Evolutionary conservation across 2,329 filamentous ascomycete genomes (phyloP), one percentile per base, ranked within the genome.

Genomic region (Zymoseptoria crescenta): DNA sequence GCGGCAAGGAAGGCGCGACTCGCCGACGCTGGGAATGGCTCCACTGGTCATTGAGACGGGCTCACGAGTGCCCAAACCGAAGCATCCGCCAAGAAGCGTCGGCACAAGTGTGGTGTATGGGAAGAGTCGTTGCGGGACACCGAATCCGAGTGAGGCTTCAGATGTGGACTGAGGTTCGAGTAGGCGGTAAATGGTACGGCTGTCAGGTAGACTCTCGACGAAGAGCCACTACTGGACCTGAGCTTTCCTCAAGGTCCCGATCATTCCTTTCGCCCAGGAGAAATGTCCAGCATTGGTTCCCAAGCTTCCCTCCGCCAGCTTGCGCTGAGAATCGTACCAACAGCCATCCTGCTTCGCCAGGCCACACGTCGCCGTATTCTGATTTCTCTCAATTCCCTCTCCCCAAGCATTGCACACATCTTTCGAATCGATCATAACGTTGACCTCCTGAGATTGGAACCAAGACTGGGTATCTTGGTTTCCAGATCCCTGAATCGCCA

Each of bases 401-500:
- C 83, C 77, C 87, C 87, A 90, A 9, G 65, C 64, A 56, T 69
- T 69, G 65, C 88, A 91, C 0, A 91, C 75, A 1, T 77, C 71
- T 0, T 72, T 66, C 20, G 82, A 86, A 62, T 93, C 88, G 5
- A 91, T 74, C 81, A 93, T 83, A 24, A 92, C 73, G 64, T 93
- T 92, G 57, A 88, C 81, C 71, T 93, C 89, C 71, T 91, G 87
- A 57, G 81, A 86, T 68, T 93, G 88, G 64, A 81, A 91, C 85
- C 87, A 92, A 20, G 81, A 85, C 72, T 93, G 89, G 1, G 88
- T 91, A 66, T 93, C 89, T 70, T 91, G 86, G 68, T 92, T 93
- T 0, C 88, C 88, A 63, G 83, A 89, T 3, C 88, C 89, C 71
- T 88, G 82, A 41, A 92, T 85, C 1, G 82, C 88, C 41, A 93